phyloP scores from a whole-genome alignment of 2,329 filamentous ascomycete genomes.

The Rutstroemia sp. region DNA sequence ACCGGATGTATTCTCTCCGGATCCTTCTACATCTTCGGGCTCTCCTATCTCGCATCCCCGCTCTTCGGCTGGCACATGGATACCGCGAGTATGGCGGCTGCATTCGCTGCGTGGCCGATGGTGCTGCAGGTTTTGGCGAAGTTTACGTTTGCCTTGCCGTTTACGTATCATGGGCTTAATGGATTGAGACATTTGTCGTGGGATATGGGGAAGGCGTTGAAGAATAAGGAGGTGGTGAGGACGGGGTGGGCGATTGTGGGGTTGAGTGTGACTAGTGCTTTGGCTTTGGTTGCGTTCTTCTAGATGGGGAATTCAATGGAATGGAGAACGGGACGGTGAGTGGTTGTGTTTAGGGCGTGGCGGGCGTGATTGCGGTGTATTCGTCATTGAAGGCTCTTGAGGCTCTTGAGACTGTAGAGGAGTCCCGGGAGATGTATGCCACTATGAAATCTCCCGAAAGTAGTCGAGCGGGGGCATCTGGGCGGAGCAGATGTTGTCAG shows the following conservation, averaged over 20 bases:
- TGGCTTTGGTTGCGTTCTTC: constrained; percentile 25
- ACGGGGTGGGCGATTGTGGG: constrained; percentile 59
- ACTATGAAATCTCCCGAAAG: too few relatives aligned
- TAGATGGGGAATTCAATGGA: constrained; percentile 2
- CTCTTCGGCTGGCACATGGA: constrained; percentile 61
- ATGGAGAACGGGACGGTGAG: background rate
- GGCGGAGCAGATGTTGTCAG: too few relatives aligned
- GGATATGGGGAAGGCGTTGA: constrained; percentile 57
- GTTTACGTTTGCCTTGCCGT: constrained; percentile 51
- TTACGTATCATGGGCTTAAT: constrained; percentile 62
- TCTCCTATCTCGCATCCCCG: constrained; percentile 58
- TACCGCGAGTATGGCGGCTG: constrained; percentile 53
- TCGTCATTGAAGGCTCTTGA: background rate
- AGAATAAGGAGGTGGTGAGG: constrained; percentile 55
- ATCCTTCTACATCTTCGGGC: constrained; percentile 58
- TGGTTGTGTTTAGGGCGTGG: background rate
- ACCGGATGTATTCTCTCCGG: constrained; percentile 55
- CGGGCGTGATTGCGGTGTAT: background rate
- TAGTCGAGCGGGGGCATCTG: too few relatives aligned
- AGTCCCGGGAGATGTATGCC: too few relatives aligned
- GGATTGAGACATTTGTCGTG: constrained; percentile 66
- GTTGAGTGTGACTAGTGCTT: constrained; percentile 42
- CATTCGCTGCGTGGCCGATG: constrained; percentile 54
- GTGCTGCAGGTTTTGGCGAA: constrained; percentile 53
- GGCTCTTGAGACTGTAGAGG: too few relatives aligned